Percentiles rank a stretch among this genome's conserved stretches.
Evolutionary conservation across 2,329 filamentous ascomycete species (phyloP).

Genomic region (Plenodomus tracheiphilus): DNA sequence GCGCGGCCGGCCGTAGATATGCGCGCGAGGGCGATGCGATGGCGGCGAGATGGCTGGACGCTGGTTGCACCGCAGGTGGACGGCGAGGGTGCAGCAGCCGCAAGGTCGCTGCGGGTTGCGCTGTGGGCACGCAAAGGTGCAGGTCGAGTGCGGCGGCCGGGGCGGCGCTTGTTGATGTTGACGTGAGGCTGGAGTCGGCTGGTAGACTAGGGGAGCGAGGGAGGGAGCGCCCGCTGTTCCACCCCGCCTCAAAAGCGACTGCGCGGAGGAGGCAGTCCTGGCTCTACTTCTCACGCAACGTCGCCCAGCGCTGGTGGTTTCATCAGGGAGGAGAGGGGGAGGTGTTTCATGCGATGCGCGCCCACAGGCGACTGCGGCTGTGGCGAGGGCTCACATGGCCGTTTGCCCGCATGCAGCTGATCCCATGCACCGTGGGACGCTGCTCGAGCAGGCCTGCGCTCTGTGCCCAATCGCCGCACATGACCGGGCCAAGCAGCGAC

Average conservation of each 20-base stretch:
- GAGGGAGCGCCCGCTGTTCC: neutral
- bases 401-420: conserved; percentile 26
- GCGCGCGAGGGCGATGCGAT: conserved; percentile 5
- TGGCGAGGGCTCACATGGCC: conserved; percentile 35
- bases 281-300: neutral
- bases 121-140: conserved; percentile 29
- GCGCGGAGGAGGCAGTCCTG: conserved; percentile 3
- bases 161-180: neutral
- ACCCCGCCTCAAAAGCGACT: neutral
- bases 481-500: conserved; percentile 32
- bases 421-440: conserved; percentile 15
- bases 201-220: neutral
- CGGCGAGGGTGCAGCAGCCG: conserved; percentile 18
- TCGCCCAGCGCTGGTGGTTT: neutral
- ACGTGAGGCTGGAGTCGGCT: conserved; percentile 1
- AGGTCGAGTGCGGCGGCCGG: conserved; percentile 13
- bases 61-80: conserved; percentile 14
- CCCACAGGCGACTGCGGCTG: conserved; percentile 27
- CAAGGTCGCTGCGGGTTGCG: conserved; percentile 34
- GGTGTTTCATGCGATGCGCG: conserved; percentile 34
- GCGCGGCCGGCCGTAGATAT: conserved; percentile 2
- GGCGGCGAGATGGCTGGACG: conserved; percentile 17
- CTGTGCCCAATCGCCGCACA: conserved; percentile 34
- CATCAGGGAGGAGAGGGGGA: conserved; percentile 6
- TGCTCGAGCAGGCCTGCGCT: conserved; percentile 11